These are phyloP conservation scores for Onygenales sp. DNA, from an alignment of 2,329 filamentous ascomycete species.

Conservation along the genomic window DNA sequence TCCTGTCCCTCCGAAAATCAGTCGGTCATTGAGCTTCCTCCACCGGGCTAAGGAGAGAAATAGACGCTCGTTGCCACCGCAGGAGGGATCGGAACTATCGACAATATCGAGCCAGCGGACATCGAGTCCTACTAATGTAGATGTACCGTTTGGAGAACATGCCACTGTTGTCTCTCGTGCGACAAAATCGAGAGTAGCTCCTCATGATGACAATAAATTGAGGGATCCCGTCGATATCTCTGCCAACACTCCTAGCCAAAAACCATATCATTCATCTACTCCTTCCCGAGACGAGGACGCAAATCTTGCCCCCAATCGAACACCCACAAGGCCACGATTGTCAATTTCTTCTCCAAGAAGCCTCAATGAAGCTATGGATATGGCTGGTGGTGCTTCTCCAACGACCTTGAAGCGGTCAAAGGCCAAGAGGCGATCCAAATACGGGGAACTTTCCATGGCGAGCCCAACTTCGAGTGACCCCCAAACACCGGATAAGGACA, in stretches of 20 bases:
- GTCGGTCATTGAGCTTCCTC: constrained; percentile 45
- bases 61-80: constrained; percentile 11
- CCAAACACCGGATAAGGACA: constrained; percentile 1
- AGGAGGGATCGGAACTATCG: constrained; percentile 10
- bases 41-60: constrained; percentile 30
- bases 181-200: background rate
- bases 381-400: constrained; percentile 22
- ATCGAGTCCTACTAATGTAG: constrained; percentile 44
- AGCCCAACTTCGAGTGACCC: constrained; percentile 13
- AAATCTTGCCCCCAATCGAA: background rate
- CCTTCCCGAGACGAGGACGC: background rate
- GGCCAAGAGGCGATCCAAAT: constrained; percentile 31
- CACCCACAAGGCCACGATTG: constrained; percentile 1
- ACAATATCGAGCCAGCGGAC: constrained; percentile 28
- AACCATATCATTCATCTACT: background rate
- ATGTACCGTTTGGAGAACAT: constrained; percentile 52
- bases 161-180: constrained; percentile 4
- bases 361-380: constrained; percentile 14
- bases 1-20: constrained; percentile 52
- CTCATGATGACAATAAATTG: background rate
- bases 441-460: constrained; percentile 23
- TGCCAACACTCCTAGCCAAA: background rate
- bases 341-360: constrained; percentile 6
- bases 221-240: background rate
- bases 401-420: constrained; percentile 29